phyloP scores from a whole-genome alignment of 495 filamentous ascomycete species.

The Penicillium pulvis region DNA sequence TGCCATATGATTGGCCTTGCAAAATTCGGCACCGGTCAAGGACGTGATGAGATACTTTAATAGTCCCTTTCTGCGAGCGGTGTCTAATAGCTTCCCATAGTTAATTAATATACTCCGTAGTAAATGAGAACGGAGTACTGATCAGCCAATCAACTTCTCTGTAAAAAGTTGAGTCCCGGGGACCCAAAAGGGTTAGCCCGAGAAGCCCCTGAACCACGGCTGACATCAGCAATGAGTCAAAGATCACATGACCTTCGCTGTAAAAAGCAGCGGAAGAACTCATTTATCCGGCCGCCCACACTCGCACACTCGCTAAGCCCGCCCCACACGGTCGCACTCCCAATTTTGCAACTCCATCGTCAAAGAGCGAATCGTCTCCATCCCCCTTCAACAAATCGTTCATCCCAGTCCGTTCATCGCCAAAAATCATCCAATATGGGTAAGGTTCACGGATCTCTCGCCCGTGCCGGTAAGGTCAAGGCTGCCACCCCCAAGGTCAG shows the following conservation, averaged over 20 bases:
- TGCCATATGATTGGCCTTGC: slow-evolving; percentile 45
- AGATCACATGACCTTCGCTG: background rate
- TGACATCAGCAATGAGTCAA: slow-evolving; percentile 1
- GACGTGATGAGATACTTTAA: background rate
- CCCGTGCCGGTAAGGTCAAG: slow-evolving; percentile 97
- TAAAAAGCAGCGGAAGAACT: background rate
- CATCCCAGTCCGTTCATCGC: slow-evolving; percentile 24
- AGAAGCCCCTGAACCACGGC: background rate
- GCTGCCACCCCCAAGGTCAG: slow-evolving; percentile 87
- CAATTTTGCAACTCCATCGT: slow-evolving; percentile 36
- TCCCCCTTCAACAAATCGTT: slow-evolving; percentile 31
- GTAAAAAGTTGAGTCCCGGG: background rate
- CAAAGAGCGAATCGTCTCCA: slow-evolving; percentile 28
- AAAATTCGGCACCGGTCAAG: slow-evolving; percentile 15
- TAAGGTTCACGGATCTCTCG: slow-evolving; percentile 59
- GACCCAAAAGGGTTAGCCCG: background rate
- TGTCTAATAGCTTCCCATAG: too few relatives aligned
- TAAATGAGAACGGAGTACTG: too few relatives aligned
- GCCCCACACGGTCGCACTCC: slow-evolving; percentile 8
- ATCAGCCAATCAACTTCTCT: too few relatives aligned
- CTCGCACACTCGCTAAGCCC: slow-evolving; percentile 1
- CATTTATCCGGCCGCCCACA: background rate
- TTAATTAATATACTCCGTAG: background rate
- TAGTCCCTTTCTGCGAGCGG: too few relatives aligned
- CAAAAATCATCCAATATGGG: slow-evolving; percentile 40